phyloP scores from a whole-genome alignment of 23 red algal species.

The Chondrus crispus region DNA sequence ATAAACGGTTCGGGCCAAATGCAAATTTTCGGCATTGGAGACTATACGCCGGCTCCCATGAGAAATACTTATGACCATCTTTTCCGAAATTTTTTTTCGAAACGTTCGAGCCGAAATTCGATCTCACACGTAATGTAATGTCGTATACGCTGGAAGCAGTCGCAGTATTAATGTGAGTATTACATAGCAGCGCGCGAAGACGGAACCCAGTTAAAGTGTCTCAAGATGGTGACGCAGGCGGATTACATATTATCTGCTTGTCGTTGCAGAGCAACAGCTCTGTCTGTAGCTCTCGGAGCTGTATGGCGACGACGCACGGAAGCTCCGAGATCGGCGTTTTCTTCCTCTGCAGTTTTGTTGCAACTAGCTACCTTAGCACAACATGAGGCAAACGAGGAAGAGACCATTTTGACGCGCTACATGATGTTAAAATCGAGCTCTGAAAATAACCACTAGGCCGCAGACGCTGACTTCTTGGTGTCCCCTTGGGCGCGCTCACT shows the following conservation, averaged over 20 bases:
- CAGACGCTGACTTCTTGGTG: neutral
- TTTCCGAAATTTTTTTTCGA: neutral
- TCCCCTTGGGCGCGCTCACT: neutral
- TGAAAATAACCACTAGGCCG: neutral
- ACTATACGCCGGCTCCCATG: neutral
- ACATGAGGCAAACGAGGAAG: neutral
- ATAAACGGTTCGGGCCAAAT: too few species aligned
- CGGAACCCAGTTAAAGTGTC: neutral
- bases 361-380: neutral
- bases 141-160: neutral
- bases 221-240: neutral
- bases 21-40: neutral
- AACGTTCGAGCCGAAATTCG: neutral
- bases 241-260: neutral
- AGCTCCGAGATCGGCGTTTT: neutral
- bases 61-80: neutral
- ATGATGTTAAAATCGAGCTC: neutral
- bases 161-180: neutral
- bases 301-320: neutral
- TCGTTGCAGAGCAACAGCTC: neutral
- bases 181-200: neutral
- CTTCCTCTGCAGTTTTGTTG: neutral
- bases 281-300: neutral
- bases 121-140: neutral
- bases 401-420: neutral